Conservation (phyloP, 495 filamentous ascomycete species). For the Rhypophila decipiens region DNA sequence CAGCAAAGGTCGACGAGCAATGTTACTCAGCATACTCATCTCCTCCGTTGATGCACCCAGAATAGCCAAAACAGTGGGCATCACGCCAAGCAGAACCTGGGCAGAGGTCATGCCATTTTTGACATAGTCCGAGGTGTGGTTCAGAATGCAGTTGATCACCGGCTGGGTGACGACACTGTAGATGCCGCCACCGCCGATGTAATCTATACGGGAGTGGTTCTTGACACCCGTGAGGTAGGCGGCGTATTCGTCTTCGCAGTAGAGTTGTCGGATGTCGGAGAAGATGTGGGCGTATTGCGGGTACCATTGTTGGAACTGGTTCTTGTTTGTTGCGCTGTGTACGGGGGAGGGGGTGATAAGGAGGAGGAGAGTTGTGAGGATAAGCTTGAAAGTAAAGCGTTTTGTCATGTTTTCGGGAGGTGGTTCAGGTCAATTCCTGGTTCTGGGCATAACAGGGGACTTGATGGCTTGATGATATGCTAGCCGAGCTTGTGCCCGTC, state of each 20-base stretch:
- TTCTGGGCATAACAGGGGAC: too few species aligned
- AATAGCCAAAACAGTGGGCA: conserved; percentile 14
- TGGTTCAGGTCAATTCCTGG: too few species aligned
- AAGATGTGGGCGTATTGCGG: neutral
- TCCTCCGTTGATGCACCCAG: conserved; percentile 14
- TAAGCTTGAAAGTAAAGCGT: too few species aligned
- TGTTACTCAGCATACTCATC: conserved; percentile 6
- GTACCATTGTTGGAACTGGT: neutral
- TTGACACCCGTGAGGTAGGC: neutral
- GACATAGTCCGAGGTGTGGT: conserved; percentile 11
- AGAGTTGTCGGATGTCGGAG: neutral
- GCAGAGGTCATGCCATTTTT: conserved; percentile 12
- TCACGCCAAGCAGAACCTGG: conserved; percentile 19
- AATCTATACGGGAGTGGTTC: neutral
- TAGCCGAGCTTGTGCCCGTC: too few species aligned
- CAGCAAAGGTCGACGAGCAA: conserved; percentile 14
- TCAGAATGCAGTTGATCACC: conserved; percentile 16
- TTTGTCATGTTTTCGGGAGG: too few species aligned
- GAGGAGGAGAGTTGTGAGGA: too few species aligned
- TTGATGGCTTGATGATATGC: too few species aligned
- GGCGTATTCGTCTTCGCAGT: neutral
- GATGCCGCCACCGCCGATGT: conserved; percentile 9
- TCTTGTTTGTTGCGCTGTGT: too few species aligned
- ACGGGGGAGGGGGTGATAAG: too few species aligned
- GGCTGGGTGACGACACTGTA: conserved; percentile 2